Evolutionary conservation across 2,329 filamentous ascomycete genomes (phyloP).

Genomic region (Beauveria brongniartii): DNA sequence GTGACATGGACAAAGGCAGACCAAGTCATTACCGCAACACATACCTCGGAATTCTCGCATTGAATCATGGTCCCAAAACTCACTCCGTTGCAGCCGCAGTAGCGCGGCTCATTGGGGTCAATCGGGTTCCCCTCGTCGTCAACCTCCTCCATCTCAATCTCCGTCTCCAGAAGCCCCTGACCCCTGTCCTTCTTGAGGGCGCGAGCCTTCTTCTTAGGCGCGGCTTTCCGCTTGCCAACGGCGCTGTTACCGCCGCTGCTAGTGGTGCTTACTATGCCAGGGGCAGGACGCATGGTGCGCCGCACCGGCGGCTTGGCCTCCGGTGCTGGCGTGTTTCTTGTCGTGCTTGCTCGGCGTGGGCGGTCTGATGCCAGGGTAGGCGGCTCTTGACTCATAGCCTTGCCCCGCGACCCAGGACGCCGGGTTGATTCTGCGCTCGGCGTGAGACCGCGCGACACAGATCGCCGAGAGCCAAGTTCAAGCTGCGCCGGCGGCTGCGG

Average conservation of each 20-base stretch:
- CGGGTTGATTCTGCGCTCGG: slow-evolving; percentile 28
- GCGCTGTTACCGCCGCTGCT: slow-evolving; percentile 56
- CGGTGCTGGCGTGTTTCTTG: slow-evolving; percentile 48
- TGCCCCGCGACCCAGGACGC: slow-evolving; percentile 45
- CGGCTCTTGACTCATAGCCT: slow-evolving; percentile 44
- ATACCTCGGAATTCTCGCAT: slow-evolving; percentile 69
- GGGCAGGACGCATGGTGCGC: slow-evolving; percentile 61
- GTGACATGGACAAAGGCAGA: slow-evolving; percentile 1
- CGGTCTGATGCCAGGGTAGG: slow-evolving; percentile 43
- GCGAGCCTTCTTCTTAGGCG: slow-evolving; percentile 56
- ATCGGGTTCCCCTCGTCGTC: slow-evolving; percentile 63
- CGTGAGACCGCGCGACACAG: slow-evolving; percentile 27
- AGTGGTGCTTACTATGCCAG: slow-evolving; percentile 59
- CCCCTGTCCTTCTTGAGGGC: slow-evolving; percentile 41
- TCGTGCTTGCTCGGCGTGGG: slow-evolving; percentile 47
- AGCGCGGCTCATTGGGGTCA: slow-evolving; percentile 66
- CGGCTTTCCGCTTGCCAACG: slow-evolving; percentile 63
- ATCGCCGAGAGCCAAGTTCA: slow-evolving; percentile 22
- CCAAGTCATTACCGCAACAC: not conserved
- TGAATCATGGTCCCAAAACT: slow-evolving; percentile 78
- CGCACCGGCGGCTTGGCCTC: slow-evolving; percentile 41
- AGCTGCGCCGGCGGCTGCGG: slow-evolving; percentile 9
- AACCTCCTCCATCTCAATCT: slow-evolving; percentile 48
- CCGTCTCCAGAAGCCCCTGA: slow-evolving; percentile 30
- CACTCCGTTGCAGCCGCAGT: slow-evolving; percentile 72